A percentile compares a stretch with the other conserved stretches of the same genome.
Evolutionary conservation across 768 basidiomycete species (phyloP).

Genomic region (Hydnum rufescens): DNA sequence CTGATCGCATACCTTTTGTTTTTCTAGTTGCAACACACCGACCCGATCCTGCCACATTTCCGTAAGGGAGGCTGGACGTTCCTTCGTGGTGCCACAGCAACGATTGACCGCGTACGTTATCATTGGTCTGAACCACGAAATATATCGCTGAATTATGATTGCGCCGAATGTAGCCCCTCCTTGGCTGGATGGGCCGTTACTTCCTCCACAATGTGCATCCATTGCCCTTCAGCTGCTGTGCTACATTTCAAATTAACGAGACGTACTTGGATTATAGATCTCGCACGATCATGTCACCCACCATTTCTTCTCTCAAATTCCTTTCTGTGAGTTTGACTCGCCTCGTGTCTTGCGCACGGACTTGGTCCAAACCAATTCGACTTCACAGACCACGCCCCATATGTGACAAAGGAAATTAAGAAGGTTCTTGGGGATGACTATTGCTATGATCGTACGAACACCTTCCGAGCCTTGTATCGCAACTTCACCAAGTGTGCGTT

Average conservation of each 20-base stretch:
- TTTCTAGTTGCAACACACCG: conserved; percentile 44
- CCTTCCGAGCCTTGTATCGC: neutral
- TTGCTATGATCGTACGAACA: neutral
- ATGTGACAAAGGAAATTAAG: neutral
- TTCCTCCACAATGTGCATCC: conserved; percentile 77
- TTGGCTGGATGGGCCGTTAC: conserved; percentile 61
- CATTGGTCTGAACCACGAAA: neutral
- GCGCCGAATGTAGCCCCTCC: conserved; percentile 43
- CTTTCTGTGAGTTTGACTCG: neutral
- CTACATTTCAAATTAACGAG: no score
- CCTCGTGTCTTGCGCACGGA: neutral
- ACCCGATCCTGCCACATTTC: conserved; percentile 91
- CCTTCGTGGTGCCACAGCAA: conserved; percentile 79
- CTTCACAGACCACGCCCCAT: neutral
- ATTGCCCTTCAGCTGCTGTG: no score
- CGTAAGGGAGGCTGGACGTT: conserved; percentile 78
- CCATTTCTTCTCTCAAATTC: conserved; percentile 81
- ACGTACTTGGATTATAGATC: no score
- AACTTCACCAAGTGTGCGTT: conserved; percentile 24
- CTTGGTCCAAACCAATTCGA: neutral
- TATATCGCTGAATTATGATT: no score
- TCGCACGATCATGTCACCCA: conserved; percentile 87
- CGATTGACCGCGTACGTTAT: conserved; percentile 59
- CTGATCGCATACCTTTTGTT: neutral
- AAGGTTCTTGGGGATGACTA: neutral